Base-by-base conservation (phyloP, 768 basidiomycete species). In the Collybia mongolica region DNA sequence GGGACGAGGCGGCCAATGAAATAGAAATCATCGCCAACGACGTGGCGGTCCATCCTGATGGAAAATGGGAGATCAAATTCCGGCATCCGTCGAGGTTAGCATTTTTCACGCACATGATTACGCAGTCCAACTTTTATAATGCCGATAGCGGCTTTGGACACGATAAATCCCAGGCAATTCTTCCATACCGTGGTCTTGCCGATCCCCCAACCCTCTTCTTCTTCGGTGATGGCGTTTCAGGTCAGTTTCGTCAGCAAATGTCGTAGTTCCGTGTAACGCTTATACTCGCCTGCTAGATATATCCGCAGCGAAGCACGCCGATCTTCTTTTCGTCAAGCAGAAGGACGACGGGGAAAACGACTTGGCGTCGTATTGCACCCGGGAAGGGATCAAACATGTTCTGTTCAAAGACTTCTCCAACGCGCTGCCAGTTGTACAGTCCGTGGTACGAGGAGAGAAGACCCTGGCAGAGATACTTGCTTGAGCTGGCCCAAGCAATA, bases 221-320 rank as follows among this genome's bases (percentile, higher is more conserved):
- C 81, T 95, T 97, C 55, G 97, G 97, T 0, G 97, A 99, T 65
- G 97, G 97, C 28, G 97, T 97, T 44, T 94, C 92, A 49, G 93
- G 93, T 90, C 51, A 37, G 80, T 70, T 23, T 50, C 8, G 29
- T 51, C 22, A 23, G n/a, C 37, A 26, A 32, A 32, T 32, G 40
- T 24, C 15, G 3, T 35, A 2, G 3, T 28, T 11, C 19, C 37
- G 19, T n/a, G 19, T 2, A 22, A 14, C 35, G 23, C 20, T 28
- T 15, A 46, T 29, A 18, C 14, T 38, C 18, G 24, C 22, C 20
- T 42, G 51, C 41, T 64, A 91, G 94, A 97, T 65, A 81, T 97
- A 68, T 94, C 91, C 7, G 96, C 97, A 2, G 97, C 97, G 0
- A 77, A 75, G 50, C 90, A 95, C 59, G 93, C 97, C 15, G 94